A percentile compares a stretch with the other conserved stretches of the same genome.
Evolutionary conservation across 208 protist genomes (phyloP).

Genomic region (Acanthamoeba sp.): DNA sequence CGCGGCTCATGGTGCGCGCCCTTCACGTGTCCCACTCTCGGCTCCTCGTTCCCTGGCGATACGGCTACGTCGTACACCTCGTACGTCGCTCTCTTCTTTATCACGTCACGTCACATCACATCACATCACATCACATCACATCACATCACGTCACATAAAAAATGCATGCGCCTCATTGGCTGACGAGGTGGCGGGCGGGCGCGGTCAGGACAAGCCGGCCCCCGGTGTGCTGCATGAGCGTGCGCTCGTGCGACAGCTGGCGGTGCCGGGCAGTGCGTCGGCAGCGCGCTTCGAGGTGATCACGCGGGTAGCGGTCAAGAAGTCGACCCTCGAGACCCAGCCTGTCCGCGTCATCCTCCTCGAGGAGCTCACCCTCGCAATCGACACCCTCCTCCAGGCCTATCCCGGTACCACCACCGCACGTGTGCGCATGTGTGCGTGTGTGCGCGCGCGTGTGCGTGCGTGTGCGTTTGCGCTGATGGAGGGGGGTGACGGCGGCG

Average conservation of each 20-base stretch:
- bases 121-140: no score
- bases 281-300: background rate
- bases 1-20: conserved; percentile 37
- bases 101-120: background rate
- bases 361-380: conserved; percentile 8
- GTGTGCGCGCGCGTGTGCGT: background rate
- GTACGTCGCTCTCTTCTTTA: background rate
- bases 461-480: background rate
- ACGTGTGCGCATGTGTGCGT: background rate
- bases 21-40: background rate
- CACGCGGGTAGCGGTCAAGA: background rate
- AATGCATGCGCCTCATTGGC: no score
- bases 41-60: conserved; percentile 40
- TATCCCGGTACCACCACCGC: background rate
- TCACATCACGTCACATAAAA: no score
- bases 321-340: background rate
- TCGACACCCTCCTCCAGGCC: conserved; percentile 34
- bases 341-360: background rate
- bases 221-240: background rate
- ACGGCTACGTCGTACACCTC: conserved; percentile 11
- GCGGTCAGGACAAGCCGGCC: background rate
- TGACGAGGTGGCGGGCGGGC: no score
- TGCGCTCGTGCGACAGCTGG: background rate
- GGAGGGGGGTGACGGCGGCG: background rate
- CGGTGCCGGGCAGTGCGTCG: background rate